Percentiles rank a stretch among this genome's conserved stretches.
These are phyloP conservation scores for Lodderomyces jiufengensis DNA, from an alignment of 1,139 yeast species.

Conservation along the genomic window DNA sequence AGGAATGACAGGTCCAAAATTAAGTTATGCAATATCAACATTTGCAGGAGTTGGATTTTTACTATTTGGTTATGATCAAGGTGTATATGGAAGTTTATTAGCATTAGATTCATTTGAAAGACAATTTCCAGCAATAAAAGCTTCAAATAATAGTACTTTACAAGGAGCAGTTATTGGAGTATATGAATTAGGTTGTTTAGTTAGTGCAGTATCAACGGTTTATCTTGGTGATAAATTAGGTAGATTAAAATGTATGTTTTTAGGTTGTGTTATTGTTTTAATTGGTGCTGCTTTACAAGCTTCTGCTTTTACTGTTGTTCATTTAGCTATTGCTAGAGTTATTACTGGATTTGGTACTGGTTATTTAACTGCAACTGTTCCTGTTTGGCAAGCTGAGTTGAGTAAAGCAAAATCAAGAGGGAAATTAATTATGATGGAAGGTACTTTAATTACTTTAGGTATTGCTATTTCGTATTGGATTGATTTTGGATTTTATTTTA, in stretches of 20 bases:
- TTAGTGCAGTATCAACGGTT: constrained; percentile 31
- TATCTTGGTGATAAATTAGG: constrained; percentile 35
- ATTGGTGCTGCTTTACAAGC: constrained; percentile 38
- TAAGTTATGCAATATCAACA: constrained; percentile 25
- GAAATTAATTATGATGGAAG: constrained; percentile 32
- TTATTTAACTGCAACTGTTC: constrained; percentile 35
- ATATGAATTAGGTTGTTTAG: constrained; percentile 38
- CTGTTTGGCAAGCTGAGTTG: constrained; percentile 38
- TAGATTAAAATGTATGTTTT: constrained; percentile 28
- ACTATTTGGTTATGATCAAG: constrained; percentile 48
- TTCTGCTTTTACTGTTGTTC: constrained; percentile 29
- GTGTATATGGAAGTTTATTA: constrained; percentile 46
- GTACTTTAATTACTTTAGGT: constrained; percentile 37
- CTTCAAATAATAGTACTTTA: constrained; percentile 18
- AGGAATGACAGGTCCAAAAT: constrained; percentile 25
- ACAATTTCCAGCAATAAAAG: constrained; percentile 34
- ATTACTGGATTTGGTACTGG: constrained; percentile 40
- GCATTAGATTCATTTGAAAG: constrained; percentile 36
- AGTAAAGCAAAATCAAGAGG: constrained; percentile 36
- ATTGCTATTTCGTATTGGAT: constrained; percentile 43
- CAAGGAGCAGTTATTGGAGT: constrained; percentile 36
- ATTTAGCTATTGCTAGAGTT: constrained; percentile 39
- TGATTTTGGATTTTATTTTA: constrained; percentile 43
- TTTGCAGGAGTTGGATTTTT: constrained; percentile 32
- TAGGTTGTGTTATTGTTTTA: constrained; percentile 30